These are phyloP conservation scores for Curvularia verruculosa DNA, from an alignment of 2,329 filamentous ascomycete genomes.

Conservation along the genomic window DNA sequence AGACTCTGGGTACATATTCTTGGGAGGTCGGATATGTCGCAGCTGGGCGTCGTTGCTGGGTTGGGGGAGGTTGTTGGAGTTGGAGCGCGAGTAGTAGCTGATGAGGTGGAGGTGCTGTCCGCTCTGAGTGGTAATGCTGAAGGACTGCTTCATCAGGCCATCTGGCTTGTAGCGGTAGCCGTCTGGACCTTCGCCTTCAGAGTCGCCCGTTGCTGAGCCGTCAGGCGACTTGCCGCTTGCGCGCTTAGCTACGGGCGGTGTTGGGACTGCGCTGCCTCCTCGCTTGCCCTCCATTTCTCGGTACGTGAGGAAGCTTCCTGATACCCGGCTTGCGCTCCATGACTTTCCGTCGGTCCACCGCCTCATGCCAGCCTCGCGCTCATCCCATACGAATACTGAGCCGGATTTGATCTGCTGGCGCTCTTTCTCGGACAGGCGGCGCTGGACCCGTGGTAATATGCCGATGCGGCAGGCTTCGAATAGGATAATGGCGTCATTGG, in stretches of 20 bases:
- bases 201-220: constrained; percentile 79
- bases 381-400: constrained; percentile 99
- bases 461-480: constrained; percentile 95
- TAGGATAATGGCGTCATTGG: constrained; percentile 95
- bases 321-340: constrained; percentile 97
- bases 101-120: constrained; percentile 95
- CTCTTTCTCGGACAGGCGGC: constrained; percentile 94
- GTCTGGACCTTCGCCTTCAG: constrained; percentile 69
- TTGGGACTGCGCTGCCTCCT: constrained; percentile 71
- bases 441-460: constrained; percentile 86
- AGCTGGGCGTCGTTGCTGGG: constrained; percentile 81
- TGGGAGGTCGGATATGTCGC: constrained; percentile 81
- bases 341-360: constrained; percentile 99
- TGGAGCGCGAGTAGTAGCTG: constrained; percentile 89
- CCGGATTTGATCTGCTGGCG: constrained; percentile 94
- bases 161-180: constrained; percentile 71
- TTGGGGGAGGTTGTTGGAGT: constrained; percentile 76
- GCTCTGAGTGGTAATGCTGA: constrained; percentile 93
- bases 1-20: constrained; percentile 97
- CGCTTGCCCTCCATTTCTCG: constrained; percentile 99
- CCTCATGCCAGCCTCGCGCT: constrained; percentile 96
- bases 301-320: constrained; percentile 96
- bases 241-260: constrained; percentile 42
- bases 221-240: constrained; percentile 77
- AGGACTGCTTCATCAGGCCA: constrained; percentile 98